Base-by-base conservation (phyloP, 2,329 filamentous ascomycete genomes). In the Amylocarpus encephaloides region DNA sequence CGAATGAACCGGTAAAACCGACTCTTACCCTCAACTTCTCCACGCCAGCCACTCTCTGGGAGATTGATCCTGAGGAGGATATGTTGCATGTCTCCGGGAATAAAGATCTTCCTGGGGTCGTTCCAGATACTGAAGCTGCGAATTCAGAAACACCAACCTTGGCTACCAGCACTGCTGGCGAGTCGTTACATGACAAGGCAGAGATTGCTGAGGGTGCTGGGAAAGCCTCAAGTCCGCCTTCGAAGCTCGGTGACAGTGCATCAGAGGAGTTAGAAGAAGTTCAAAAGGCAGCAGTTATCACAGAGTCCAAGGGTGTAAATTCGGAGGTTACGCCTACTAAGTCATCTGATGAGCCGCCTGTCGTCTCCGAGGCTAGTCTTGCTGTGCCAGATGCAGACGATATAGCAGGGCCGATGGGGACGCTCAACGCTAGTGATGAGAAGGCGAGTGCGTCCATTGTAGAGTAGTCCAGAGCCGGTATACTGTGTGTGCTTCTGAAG, bases 41-140 rank as follows among this genome's bases (percentile, higher is more conserved):
- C 11, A 59, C 57, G 2, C 57, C 70, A 9, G 60, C 66, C 19
- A 69, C 66, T 5, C 53, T 71, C 6, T 74, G 69, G 68, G 61
- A 68, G 11, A 71, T 73, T 43, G 61, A 65, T 50, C 67, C 71
- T n/a, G 67, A 70, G 16, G 62, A 67, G 22, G 70, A 70, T 38
- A 53, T 61, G n/a, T 54, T 73, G 6, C 55, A 62, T 34, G 68
- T 71, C 15, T 39, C 46, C 5, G 56, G 56, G 13, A 36, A 59
- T 11, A 49, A 55, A 15, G 45, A 57, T 12, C 43, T 51, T 29
- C 19, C 36, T 6, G 13, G 49, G 11, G 43, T 46, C 35, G 43
- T 29, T 13, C n/a, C 33, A 9, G 19, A 19, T 6, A 50, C 40
- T 5, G 61, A 62, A 42, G 54, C 56, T 22, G 38, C 34, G 2